A percentile compares a stretch with the other conserved stretches of the same genome.
phyloP scores from a whole-genome alignment of 2,329 filamentous ascomycete genomes.

The Neurospora sp. region DNA sequence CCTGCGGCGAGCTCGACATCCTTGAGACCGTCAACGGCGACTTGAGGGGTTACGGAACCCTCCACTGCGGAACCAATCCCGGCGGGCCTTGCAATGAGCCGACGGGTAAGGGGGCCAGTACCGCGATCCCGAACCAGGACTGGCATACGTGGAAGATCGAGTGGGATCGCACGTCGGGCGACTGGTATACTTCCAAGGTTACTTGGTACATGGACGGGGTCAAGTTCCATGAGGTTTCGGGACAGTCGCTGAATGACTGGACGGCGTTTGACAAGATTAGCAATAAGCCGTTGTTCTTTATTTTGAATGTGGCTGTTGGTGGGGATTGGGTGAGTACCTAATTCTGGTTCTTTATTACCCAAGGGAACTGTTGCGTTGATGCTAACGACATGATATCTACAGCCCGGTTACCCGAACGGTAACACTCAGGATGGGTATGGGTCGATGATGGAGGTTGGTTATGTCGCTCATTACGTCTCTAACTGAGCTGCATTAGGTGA shows the following conservation, averaged over 20 bases:
- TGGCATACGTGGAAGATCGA: slow-evolving; percentile 40
- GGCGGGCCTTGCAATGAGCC: slow-evolving; percentile 40
- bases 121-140: slow-evolving; percentile 32
- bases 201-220: slow-evolving; percentile 38
- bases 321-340: slow-evolving; percentile 21
- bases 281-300: slow-evolving; percentile 18
- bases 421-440: slow-evolving; percentile 20
- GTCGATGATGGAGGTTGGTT: slow-evolving; percentile 22
- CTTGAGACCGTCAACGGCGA: slow-evolving; percentile 39
- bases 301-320: slow-evolving; percentile 22
- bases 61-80: slow-evolving; percentile 33
- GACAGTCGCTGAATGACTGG: slow-evolving; percentile 29
- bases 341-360: background rate
- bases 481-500: background rate
- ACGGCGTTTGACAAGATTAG: slow-evolving; percentile 31
- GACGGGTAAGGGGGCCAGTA: slow-evolving; percentile 26
- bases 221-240: slow-evolving; percentile 33
- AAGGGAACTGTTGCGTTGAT: background rate
- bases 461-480: slow-evolving; percentile 19
- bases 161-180: slow-evolving; percentile 30
- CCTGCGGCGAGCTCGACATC: slow-evolving; percentile 41
- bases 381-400: background rate
- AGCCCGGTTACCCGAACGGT: slow-evolving; percentile 21
- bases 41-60: slow-evolving; percentile 35
- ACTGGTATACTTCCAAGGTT: slow-evolving; percentile 37